Evolutionary conservation across 2,329 filamentous ascomycete genomes (phyloP).

Genomic region (Pseudopyrenochaeta lycopersici): DNA sequence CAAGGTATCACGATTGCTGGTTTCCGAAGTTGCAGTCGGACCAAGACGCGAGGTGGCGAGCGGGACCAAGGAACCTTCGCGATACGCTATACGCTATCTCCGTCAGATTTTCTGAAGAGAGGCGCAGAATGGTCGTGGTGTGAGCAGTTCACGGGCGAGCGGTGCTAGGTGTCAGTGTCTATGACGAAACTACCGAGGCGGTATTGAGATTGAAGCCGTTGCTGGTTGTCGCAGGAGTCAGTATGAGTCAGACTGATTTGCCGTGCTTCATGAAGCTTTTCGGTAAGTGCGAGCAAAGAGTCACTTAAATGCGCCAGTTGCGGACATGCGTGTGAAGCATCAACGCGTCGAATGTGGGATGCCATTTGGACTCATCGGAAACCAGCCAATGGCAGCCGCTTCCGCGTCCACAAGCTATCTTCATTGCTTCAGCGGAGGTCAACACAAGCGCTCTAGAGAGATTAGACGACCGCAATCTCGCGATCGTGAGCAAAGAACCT

Average conservation of each 20-base stretch:
- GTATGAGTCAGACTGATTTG: conserved; percentile 28
- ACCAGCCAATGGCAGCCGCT: conserved; percentile 35
- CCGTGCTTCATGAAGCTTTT: conserved; percentile 15
- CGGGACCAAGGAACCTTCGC: conserved; percentile 1
- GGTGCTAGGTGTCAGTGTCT: conserved; percentile 25
- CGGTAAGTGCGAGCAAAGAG: conserved; percentile 10
- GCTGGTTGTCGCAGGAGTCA: conserved; percentile 16
- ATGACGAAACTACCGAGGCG: conserved; percentile 46
- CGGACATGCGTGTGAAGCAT: conserved; percentile 14
- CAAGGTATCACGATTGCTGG: conserved; percentile 5
- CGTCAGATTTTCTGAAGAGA: conserved; percentile 1
- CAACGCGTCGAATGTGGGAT: conserved; percentile 28
- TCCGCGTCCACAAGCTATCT: conserved; percentile 36
- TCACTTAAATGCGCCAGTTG: conserved; percentile 16
- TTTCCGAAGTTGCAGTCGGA: not conserved
- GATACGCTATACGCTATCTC: conserved; percentile 4
- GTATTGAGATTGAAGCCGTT: conserved; percentile 17
- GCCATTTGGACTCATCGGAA: conserved; percentile 23
- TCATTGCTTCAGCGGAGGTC: conserved; percentile 26
- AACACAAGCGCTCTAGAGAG: conserved; percentile 26
- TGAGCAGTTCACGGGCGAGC: conserved; percentile 23
- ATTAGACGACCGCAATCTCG: conserved; percentile 14
- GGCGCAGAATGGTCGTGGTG: conserved; percentile 16
- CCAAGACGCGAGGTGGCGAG: not conserved
- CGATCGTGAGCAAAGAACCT: conserved; percentile 12